These are phyloP conservation scores for Sugiyamaella qingdaonensis DNA, from an alignment of 805 yeast species.

Conservation along the genomic window DNA sequence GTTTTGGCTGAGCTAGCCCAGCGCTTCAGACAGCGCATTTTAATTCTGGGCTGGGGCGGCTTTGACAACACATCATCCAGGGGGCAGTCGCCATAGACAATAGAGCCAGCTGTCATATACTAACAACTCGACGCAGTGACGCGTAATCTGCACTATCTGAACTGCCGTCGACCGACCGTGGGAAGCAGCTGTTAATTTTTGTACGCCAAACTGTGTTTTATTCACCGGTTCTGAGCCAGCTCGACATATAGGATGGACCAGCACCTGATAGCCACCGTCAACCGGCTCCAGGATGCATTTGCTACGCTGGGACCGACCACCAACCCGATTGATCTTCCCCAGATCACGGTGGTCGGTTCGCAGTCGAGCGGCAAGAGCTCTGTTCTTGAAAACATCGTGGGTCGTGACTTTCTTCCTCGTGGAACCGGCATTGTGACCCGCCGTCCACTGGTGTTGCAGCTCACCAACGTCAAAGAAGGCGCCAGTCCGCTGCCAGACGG, in stretches of 20 bases:
- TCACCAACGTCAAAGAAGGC: conserved; percentile 60
- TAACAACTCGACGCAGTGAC: too few relatives aligned
- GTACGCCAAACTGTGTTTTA: too few relatives aligned
- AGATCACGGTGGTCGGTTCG: conserved; percentile 92
- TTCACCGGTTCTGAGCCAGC: too few relatives aligned
- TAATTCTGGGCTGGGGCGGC: too few relatives aligned
- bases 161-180: too few relatives aligned
- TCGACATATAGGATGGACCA: conserved; percentile 13
- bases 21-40: too few relatives aligned
- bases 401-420: conserved; percentile 85
- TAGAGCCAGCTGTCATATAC: too few relatives aligned
- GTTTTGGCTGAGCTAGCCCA: too few relatives aligned
- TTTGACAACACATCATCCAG: not conserved
- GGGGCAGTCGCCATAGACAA: not conserved
- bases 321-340: conserved; percentile 90
- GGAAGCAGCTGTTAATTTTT: too few relatives aligned
- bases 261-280: conserved; percentile 16
- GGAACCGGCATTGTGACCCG: conserved; percentile 92
- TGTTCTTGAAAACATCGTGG: conserved; percentile 85
- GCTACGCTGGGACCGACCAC: conserved; percentile 93
- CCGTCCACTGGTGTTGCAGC: conserved; percentile 78
- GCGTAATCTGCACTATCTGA: too few relatives aligned
- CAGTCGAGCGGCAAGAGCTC: conserved; percentile 89
- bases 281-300: conserved; percentile 67
- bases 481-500: conserved; percentile 26